A percentile compares a stretch with the other conserved stretches of the same genome.
phyloP scores from a whole-genome alignment of 129 eudicot genomes.

The Solidago caesia region DNA sequence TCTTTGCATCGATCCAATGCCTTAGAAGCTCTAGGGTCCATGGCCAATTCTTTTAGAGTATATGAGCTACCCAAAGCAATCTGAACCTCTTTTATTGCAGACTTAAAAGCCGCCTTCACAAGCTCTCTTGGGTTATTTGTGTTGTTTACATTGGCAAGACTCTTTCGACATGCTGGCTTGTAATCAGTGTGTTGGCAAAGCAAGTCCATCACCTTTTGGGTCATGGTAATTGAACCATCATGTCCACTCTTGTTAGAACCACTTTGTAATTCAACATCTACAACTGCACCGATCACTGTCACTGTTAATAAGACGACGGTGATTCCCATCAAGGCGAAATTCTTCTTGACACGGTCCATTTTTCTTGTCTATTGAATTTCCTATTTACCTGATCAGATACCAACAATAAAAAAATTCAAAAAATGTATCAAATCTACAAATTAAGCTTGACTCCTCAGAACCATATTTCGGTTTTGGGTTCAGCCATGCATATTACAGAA shows the following conservation, averaged over 20 bases:
- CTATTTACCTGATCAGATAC: not conserved
- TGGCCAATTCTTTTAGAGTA: constrained; percentile 37
- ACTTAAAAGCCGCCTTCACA: constrained; percentile 43
- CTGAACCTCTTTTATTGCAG: constrained; percentile 31
- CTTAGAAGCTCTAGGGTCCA: constrained; percentile 43
- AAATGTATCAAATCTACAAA: too few species aligned
- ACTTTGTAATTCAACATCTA: constrained; percentile 7
- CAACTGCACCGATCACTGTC: constrained; percentile 38
- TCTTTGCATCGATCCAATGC: constrained; percentile 53
- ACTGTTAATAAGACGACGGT: constrained; percentile 50
- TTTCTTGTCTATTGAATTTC: not conserved
- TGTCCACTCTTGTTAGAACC: not conserved
- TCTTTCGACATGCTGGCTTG: constrained; percentile 44
- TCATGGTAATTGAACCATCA: constrained; percentile 11
- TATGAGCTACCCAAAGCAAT: constrained; percentile 35
- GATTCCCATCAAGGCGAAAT: constrained; percentile 34
- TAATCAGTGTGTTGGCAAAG: constrained; percentile 69
- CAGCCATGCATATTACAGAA: too few species aligned
- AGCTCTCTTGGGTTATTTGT: constrained; percentile 54
- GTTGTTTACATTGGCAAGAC: constrained; percentile 37
- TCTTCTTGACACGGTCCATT: constrained; percentile 36
- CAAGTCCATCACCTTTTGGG: constrained; percentile 45
- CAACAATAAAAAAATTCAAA: not conserved
- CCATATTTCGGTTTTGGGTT: too few species aligned
- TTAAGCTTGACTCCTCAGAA: too few species aligned